Conservation (phyloP, 208 protist genomes). For the Leishmania major region DNA sequence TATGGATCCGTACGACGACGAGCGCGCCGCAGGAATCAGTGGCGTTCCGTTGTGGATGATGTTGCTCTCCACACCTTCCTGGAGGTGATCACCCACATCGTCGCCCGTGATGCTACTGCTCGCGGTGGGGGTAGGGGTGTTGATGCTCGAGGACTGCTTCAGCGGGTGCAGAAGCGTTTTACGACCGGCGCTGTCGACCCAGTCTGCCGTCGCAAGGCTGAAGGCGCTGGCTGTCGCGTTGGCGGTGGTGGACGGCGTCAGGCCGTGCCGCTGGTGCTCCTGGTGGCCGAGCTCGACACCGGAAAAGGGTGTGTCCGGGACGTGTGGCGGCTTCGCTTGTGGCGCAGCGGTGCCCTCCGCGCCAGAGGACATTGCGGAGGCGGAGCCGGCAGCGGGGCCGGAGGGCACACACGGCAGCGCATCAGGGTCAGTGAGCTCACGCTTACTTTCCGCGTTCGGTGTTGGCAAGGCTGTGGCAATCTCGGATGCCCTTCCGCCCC, state of each 20-base stretch:
- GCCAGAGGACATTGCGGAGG: neutral
- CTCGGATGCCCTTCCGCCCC: neutral
- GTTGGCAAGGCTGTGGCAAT: neutral
- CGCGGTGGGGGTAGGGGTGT: neutral
- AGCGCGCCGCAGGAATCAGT: neutral
- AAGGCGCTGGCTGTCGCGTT: neutral
- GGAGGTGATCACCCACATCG: slow-evolving; percentile 10
- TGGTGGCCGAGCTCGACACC: neutral
- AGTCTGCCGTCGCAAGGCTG: neutral
- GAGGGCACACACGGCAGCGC: neutral
- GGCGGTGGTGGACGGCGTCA: neutral
- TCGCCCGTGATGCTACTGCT: slow-evolving; percentile 7
- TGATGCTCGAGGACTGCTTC: neutral
- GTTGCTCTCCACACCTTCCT: neutral
- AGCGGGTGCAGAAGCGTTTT: slow-evolving; percentile 25
- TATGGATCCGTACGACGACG: slow-evolving; percentile 5
- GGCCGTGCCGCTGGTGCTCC: slow-evolving; percentile 9
- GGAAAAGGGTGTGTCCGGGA: neutral
- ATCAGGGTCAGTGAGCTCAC: neutral
- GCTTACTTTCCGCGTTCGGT: neutral
- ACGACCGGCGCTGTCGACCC: neutral
- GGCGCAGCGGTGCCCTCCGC: neutral
- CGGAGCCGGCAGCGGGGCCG: neutral
- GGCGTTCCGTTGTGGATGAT: slow-evolving; percentile 5
- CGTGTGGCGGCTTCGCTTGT: neutral